Conservation (phyloP, 192 early-diverging fungal species). For the Coemansia sp. region DNA sequence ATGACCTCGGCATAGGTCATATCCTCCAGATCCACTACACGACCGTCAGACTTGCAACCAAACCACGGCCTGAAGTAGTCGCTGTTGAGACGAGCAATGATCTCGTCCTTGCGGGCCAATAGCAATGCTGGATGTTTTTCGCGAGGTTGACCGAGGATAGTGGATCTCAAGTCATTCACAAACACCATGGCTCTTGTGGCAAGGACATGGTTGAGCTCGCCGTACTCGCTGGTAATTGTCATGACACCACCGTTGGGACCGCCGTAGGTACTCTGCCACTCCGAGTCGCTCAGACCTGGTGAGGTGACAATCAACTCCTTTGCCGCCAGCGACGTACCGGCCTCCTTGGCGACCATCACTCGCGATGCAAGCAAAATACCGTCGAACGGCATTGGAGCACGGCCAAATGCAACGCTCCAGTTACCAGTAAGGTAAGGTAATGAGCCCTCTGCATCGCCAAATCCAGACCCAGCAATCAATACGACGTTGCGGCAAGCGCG, state of each 20-base stretch:
- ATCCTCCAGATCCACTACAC: constrained; percentile 77
- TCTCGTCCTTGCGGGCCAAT: constrained; percentile 71
- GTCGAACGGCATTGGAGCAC: constrained; percentile 95
- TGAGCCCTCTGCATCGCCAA: constrained; percentile 84
- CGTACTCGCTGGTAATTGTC: constrained; percentile 87
- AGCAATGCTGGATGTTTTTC: constrained; percentile 79
- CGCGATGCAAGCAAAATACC: constrained; percentile 94
- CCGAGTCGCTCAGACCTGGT: constrained; percentile 75
- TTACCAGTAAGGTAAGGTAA: constrained; percentile 93
- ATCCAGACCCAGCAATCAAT: constrained; percentile 84
- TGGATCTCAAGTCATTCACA: constrained; percentile 81
- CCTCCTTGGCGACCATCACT: constrained; percentile 93
- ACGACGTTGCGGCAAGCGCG: constrained; percentile 79
- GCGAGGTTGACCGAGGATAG: constrained; percentile 79
- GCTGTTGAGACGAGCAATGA: constrained; percentile 85
- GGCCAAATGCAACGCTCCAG: constrained; percentile 78
- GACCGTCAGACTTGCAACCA: constrained; percentile 79
- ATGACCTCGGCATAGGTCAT: constrained; percentile 95
- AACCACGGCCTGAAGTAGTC: constrained; percentile 89
- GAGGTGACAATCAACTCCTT: constrained; percentile 89
- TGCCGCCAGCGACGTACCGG: constrained; percentile 71
- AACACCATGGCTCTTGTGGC: constrained; percentile 80
- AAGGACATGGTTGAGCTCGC: constrained; percentile 92
- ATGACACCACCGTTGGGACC: constrained; percentile 79
- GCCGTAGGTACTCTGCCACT: constrained; percentile 87